Conservation (phyloP, 2,329 filamentous ascomycete species). For the Stemphylium vesicarium region DNA sequence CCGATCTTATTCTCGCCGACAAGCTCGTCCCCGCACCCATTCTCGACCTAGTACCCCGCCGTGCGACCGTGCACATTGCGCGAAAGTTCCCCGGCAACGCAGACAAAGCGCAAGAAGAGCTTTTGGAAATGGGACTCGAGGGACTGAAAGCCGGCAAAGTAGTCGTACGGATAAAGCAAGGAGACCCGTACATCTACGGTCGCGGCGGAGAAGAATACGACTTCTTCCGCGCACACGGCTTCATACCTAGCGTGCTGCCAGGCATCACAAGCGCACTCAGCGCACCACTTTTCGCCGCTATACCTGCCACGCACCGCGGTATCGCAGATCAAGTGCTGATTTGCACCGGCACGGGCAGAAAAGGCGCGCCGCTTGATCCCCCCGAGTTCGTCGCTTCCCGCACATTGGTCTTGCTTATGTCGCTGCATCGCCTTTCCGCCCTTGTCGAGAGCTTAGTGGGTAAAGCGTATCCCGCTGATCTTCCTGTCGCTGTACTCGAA, state of each 20-base stretch:
- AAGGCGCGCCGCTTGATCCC: conserved; percentile 81
- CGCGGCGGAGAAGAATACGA: conserved; percentile 90
- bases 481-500: conserved; percentile 91
- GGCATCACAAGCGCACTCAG: conserved; percentile 89
- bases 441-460: conserved; percentile 70
- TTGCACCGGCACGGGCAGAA: conserved; percentile 95
- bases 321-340: conserved; percentile 92
- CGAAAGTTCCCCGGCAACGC: conserved; percentile 98
- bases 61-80: conserved; percentile 88
- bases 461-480: conserved; percentile 71
- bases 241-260: conserved; percentile 76
- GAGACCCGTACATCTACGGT: conserved; percentile 95
- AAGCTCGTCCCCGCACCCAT: conserved; percentile 86
- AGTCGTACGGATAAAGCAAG: conserved; percentile 91
- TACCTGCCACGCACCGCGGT: conserved; percentile 86
- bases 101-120: conserved; percentile 88
- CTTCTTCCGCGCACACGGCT: conserved; percentile 78
- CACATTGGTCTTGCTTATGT: conserved; percentile 95
- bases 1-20: conserved; percentile 82
- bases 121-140: conserved; percentile 77
- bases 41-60: conserved; percentile 85
- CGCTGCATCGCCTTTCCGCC: conserved; percentile 79
- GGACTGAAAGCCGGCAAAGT: conserved; percentile 73
- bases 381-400: conserved; percentile 77
- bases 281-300: conserved; percentile 85